A percentile compares a stretch with the other conserved stretches of the same genome.
phyloP scores from a whole-genome alignment of 208 protist species.

The Leptomonas seymouri region DNA sequence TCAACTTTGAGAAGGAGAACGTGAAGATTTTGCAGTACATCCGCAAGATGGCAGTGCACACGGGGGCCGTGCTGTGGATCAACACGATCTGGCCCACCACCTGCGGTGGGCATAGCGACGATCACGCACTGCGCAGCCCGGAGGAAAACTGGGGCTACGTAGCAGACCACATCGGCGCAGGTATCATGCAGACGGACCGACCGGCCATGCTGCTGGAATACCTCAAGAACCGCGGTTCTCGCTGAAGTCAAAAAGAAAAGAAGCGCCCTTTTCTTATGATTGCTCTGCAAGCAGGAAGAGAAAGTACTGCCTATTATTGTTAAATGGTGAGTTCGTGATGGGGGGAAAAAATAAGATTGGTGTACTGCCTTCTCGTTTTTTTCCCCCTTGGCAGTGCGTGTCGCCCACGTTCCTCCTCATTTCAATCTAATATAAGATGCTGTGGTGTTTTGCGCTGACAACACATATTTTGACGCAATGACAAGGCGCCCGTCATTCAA shows the following conservation, averaged over 20 bases:
- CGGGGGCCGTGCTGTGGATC: slow-evolving; percentile 52
- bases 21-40: slow-evolving; percentile 39
- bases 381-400: too few species aligned
- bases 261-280: background rate
- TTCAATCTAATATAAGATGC: slow-evolving; percentile 4
- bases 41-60: slow-evolving; percentile 34
- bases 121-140: slow-evolving; percentile 53
- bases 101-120: slow-evolving; percentile 66
- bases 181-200: slow-evolving; percentile 67
- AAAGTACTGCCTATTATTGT: too few species aligned
- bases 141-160: slow-evolving; percentile 64
- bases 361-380: too few species aligned
- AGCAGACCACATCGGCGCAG: slow-evolving; percentile 44
- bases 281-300: background rate
- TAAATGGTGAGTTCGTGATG: too few species aligned
- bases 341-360: too few species aligned
- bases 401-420: background rate
- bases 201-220: slow-evolving; percentile 58
- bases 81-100: slow-evolving; percentile 73
- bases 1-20: slow-evolving; percentile 62
- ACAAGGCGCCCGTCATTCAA: too few species aligned
- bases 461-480: too few species aligned
- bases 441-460: slow-evolving; percentile 11
- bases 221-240: slow-evolving; percentile 36
- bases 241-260: slow-evolving; percentile 20